A percentile compares a stretch with the other conserved stretches of the same genome.
Evolutionary conservation across 345 rosid species (phyloP).

Genomic region (Eucalyptus erythrocorys): DNA sequence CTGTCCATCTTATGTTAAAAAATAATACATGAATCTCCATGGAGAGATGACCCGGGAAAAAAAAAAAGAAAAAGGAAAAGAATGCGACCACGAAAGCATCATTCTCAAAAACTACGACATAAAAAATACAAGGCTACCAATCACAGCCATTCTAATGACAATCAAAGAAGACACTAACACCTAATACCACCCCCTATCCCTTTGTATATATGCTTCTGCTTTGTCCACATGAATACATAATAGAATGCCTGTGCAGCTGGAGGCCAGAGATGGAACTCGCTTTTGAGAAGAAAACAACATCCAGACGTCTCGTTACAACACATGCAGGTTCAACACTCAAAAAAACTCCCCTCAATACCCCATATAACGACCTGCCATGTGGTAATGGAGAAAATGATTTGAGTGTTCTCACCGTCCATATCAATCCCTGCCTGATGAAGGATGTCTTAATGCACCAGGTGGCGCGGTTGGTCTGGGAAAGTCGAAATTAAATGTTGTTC

Average conservation of each 20-base stretch:
- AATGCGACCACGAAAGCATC: not conserved
- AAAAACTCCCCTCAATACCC: not conserved
- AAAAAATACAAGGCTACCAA: not conserved
- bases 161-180: not conserved
- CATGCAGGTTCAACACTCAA: not conserved
- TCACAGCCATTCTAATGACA: not conserved
- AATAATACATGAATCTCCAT: not conserved
- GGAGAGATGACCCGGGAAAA: not conserved
- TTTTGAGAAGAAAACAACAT: not conserved
- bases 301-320: not conserved
- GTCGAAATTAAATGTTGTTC: constrained; percentile 1
- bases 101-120: not conserved
- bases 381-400: not conserved
- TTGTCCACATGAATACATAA: not conserved
- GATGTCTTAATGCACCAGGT: constrained; percentile 57
- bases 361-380: not conserved
- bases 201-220: not conserved
- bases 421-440: constrained; percentile 25
- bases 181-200: not conserved
- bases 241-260: not conserved
- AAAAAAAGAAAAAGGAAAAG: not conserved
- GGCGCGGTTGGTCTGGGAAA: constrained; percentile 71
- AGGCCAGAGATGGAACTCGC: not conserved
- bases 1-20: not conserved
- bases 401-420: not conserved